Evolutionary conservation across 371 early-diverging fungal genomes (phyloP).

Genomic region (Parasitella parasitica): DNA sequence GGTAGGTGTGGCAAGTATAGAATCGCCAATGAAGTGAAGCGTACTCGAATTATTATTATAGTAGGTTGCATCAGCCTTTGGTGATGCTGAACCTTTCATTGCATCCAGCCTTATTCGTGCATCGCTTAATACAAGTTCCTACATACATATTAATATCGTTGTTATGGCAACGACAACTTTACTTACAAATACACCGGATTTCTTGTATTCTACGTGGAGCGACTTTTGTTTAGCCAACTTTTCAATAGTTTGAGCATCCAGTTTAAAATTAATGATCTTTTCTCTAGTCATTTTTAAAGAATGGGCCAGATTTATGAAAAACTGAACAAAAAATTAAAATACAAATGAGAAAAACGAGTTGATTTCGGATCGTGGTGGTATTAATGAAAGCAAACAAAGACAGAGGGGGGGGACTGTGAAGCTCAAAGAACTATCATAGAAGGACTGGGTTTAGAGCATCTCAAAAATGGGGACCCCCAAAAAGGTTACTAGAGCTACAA

Average conservation of each 20-base stretch:
- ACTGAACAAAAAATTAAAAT: background rate
- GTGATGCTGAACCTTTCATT: background rate
- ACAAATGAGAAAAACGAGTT: background rate
- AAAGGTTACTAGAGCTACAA: background rate
- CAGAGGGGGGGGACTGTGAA: background rate
- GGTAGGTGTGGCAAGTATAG: background rate
- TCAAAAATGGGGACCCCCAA: background rate
- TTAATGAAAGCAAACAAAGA: no score
- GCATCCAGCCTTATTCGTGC: conserved; percentile 1
- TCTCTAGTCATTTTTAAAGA: conserved; percentile 4
- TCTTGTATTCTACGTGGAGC: background rate
- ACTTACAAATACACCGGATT: background rate
- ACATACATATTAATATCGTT: background rate
- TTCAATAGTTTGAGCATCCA: conserved; percentile 1
- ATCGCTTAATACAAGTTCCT: conserved; percentile 12
- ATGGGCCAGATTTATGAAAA: background rate
- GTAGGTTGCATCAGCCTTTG: background rate
- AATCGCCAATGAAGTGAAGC: conserved; percentile 5
- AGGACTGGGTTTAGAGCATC: background rate
- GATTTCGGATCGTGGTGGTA: background rate
- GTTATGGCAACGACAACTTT: no score
- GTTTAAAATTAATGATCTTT: conserved; percentile 1
- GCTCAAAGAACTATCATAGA: background rate
- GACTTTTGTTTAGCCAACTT: conserved; percentile 3
- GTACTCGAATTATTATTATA: conserved; percentile 12